These are phyloP conservation scores for Phytophthora macrochlamydospora DNA, from an alignment of 352 stramenopile genomes.

Conservation along the genomic window DNA sequence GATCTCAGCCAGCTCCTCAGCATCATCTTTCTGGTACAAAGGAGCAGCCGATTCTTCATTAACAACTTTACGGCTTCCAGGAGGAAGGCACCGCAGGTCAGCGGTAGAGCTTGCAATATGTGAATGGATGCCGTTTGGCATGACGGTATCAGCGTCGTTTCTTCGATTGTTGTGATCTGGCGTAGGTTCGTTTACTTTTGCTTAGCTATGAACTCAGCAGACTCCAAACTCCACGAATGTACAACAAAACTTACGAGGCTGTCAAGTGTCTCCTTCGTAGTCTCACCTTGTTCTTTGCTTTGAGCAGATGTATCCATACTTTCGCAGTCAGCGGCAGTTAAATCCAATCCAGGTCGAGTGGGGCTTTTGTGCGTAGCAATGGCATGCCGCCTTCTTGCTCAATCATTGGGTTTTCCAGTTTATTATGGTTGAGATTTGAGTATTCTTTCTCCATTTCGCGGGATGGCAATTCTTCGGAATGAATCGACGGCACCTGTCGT, in stretches of 20 bases:
- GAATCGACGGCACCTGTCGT: neutral
- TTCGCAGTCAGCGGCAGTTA: neutral
- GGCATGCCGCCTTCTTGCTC: conserved; percentile 5
- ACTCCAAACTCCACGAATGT: conserved; percentile 51
- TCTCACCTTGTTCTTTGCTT: conserved; percentile 11
- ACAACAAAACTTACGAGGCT: conserved; percentile 56
- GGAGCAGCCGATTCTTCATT: neutral
- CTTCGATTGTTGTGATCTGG: neutral
- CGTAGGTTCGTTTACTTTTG: neutral
- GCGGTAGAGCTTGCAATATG: neutral
- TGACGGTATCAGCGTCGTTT: neutral
- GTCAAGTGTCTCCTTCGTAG: conserved; percentile 31
- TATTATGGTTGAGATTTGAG: neutral
- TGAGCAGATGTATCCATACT: conserved; percentile 1
- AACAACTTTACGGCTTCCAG: neutral
- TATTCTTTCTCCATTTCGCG: conserved; percentile 1
- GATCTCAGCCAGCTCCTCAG: too few species aligned
- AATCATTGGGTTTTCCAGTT: neutral
- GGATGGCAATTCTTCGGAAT: neutral
- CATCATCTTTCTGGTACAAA: too few species aligned
- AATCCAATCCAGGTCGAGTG: neutral
- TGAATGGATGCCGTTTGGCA: neutral
- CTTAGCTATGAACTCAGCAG: conserved; percentile 9
- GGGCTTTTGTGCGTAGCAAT: conserved; percentile 15
- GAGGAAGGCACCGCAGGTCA: neutral